phyloP scores from a whole-genome alignment of 352 stramenopile genomes.

The Pythium brachiatum region DNA sequence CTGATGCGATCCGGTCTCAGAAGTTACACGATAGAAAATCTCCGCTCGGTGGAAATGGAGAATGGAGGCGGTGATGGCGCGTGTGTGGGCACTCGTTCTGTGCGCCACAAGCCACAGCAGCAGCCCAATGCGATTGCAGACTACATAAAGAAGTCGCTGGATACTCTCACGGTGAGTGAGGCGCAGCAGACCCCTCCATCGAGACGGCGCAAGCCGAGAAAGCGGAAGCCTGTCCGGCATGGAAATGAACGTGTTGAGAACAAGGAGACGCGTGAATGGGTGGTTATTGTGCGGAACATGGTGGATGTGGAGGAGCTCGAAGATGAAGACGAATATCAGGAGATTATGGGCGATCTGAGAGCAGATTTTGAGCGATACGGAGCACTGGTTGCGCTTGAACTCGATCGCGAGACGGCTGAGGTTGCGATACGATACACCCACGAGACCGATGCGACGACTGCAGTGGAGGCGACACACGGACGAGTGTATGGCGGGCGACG shows the following conservation, averaged over 20 bases:
- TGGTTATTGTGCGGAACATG: slow-evolving; percentile 17
- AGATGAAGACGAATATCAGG: slow-evolving; percentile 40
- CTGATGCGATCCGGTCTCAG: neutral
- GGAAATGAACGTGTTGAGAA: neutral
- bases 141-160: slow-evolving; percentile 17
- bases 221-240: neutral
- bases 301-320: slow-evolving; percentile 32
- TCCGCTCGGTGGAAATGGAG: neutral
- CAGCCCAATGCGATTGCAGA: slow-evolving; percentile 15
- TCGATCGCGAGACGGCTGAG: slow-evolving; percentile 13
- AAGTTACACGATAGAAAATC: too few relatives aligned
- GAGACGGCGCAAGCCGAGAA: neutral
- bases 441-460: slow-evolving; percentile 12
- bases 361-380: slow-evolving; percentile 26
- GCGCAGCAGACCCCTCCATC: neutral
- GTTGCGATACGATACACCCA: slow-evolving; percentile 23
- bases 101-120: slow-evolving; percentile 22
- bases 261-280: neutral
- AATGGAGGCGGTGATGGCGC: neutral
- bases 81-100: neutral
- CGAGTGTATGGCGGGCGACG: slow-evolving; percentile 38
- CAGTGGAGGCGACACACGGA: slow-evolving; percentile 22
- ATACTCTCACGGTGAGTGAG: neutral
- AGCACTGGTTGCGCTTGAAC: neutral
- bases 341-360: slow-evolving; percentile 33